These are phyloP conservation scores for Colletotrichum simmondsii DNA, from an alignment of 2,329 filamentous ascomycete genomes.

Conservation along the genomic window DNA sequence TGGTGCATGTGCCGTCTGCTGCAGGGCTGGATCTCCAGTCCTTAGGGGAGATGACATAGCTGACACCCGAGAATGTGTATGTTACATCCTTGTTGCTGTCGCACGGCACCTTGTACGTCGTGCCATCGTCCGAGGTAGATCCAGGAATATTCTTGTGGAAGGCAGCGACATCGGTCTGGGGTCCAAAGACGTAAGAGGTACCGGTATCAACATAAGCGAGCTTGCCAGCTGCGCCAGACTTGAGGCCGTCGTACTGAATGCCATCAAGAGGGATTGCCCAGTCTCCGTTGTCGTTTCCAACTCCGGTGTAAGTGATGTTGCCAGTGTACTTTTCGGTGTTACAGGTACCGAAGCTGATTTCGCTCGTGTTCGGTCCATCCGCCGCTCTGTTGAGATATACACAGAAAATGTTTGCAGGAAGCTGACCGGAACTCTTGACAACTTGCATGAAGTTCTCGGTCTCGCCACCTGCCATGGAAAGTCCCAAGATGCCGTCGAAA, in stretches of 20 bases:
- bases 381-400: slow-evolving; percentile 75
- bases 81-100: slow-evolving; percentile 69
- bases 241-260: slow-evolving; percentile 69
- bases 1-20: slow-evolving; percentile 65
- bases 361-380: slow-evolving; percentile 76
- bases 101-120: slow-evolving; percentile 80
- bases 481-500: slow-evolving; percentile 87
- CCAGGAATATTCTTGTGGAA: slow-evolving; percentile 75
- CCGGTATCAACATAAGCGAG: slow-evolving; percentile 85
- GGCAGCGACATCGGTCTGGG: slow-evolving; percentile 71
- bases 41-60: slow-evolving; percentile 73
- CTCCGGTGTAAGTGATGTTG: slow-evolving; percentile 72
- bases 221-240: slow-evolving; percentile 64
- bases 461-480: slow-evolving; percentile 71
- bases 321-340: slow-evolving; percentile 76
- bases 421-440: slow-evolving; percentile 64
- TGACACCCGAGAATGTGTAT: slow-evolving; percentile 74
- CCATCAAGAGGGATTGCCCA: slow-evolving; percentile 82
- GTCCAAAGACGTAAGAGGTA: slow-evolving; percentile 82
- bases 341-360: slow-evolving; percentile 79
- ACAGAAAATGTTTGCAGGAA: slow-evolving; percentile 75
- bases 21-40: slow-evolving; percentile 74
- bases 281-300: slow-evolving; percentile 62
- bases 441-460: slow-evolving; percentile 76
- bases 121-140: slow-evolving; percentile 64